Conservation (phyloP, 345 rosid species). For the Clausena lansium region DNA sequence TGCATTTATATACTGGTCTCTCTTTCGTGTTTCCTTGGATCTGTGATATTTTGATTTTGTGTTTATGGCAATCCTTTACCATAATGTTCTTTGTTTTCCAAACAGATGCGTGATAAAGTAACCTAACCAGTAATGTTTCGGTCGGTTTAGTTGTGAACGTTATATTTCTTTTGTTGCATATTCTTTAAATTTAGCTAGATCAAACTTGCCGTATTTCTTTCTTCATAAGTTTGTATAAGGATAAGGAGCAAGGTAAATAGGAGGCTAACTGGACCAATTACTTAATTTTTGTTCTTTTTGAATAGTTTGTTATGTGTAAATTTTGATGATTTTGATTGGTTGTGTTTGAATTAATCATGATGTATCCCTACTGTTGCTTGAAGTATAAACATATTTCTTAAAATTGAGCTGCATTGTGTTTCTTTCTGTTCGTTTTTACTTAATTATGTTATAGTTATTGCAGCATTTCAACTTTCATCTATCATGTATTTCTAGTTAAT, state of each 20-base stretch:
- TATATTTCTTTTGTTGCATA: background rate
- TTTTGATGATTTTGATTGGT: background rate
- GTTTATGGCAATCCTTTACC: background rate
- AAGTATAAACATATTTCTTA: background rate
- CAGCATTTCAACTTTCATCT: background rate
- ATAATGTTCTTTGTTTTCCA: background rate
- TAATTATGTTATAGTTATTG: background rate
- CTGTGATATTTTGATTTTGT: slow-evolving; percentile 14
- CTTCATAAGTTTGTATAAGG: background rate
- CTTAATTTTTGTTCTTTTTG: background rate
- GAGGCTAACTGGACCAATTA: background rate
- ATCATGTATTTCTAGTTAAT: slow-evolving; percentile 6
- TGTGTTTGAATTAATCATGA: background rate
- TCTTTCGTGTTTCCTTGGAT: slow-evolving; percentile 13
- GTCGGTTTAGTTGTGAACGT: background rate
- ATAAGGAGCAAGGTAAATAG: background rate
- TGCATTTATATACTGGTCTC: background rate
- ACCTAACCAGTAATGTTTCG: background rate
- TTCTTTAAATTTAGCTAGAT: background rate
- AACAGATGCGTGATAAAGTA: background rate
- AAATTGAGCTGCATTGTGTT: background rate
- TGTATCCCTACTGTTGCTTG: background rate
- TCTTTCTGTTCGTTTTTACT: background rate
- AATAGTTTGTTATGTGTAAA: background rate
- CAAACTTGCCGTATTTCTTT: background rate